Evolutionary conservation across 2,329 filamentous ascomycete species (phyloP).

Genomic region (Chaetomium sp.): DNA sequence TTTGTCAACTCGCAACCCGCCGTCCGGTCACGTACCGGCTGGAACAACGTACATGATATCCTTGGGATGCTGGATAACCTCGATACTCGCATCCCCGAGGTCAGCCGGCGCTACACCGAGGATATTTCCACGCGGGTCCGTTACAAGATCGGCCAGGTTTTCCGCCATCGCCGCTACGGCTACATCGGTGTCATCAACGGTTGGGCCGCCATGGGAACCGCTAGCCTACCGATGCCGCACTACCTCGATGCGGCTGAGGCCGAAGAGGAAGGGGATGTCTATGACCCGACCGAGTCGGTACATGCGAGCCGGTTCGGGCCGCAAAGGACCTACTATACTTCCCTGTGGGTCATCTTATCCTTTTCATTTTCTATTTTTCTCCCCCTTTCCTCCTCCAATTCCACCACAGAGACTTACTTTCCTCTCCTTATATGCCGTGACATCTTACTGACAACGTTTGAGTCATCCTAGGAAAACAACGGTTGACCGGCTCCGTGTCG

Average conservation of each 20-base stretch:
- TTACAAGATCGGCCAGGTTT: slow-evolving; percentile 75
- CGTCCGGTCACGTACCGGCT: slow-evolving; percentile 26
- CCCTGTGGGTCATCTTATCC: slow-evolving; percentile 59
- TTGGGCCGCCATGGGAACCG: slow-evolving; percentile 55
- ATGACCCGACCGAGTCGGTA: slow-evolving; percentile 11
- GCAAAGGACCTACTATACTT: slow-evolving; percentile 74
- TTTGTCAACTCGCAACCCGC: slow-evolving; percentile 29
- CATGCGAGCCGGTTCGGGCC: slow-evolving; percentile 50
- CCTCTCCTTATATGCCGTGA: not conserved
- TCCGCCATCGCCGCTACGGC: slow-evolving; percentile 71
- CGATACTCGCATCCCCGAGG: slow-evolving; percentile 36
- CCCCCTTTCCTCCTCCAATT: too few species aligned
- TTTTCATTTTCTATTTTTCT: not conserved
- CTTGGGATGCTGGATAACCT: slow-evolving; percentile 38
- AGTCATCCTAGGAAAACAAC: slow-evolving; percentile 43
- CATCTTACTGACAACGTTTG: slow-evolving; percentile 22
- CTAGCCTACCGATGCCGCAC: slow-evolving; percentile 24
- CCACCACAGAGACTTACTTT: not conserved
- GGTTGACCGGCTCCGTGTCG: slow-evolving; percentile 62
- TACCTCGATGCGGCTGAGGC: slow-evolving; percentile 28
- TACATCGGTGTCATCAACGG: slow-evolving; percentile 80
- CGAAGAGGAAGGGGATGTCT: slow-evolving; percentile 46
- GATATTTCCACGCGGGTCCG: slow-evolving; percentile 39
- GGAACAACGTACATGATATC: slow-evolving; percentile 33
- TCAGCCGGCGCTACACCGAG: slow-evolving; percentile 30